Evolutionary conservation across 352 stramenopile genomes (phyloP), one percentile per base, ranked within the genome.

Genomic region (Hyaloperonospora brassicae): DNA sequence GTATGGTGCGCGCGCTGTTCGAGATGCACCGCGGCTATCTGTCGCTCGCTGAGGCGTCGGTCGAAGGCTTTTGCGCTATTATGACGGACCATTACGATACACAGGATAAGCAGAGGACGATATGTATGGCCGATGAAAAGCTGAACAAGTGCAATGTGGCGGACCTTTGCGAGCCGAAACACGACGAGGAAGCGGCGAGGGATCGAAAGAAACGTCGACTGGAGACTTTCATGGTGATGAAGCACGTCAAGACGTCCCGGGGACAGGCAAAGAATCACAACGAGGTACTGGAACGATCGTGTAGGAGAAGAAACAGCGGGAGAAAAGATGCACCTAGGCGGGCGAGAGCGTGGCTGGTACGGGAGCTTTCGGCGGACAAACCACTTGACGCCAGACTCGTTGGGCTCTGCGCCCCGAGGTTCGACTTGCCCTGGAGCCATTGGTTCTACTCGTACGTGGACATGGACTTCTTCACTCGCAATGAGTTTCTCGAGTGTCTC

Each of bases 401-500:
- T 10, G 54, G 65, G 23, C n/a, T 66, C 10, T 22, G 41, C 17
- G 67, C 56, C 38, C 10, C 40, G 13, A 73, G 67, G 42, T 85
- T 84, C 31, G 54, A 76, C 25, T 57, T 89, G n/a, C 79, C 79
- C 21, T 85, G 73, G 75, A 70, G 31, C 38, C 68, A 86, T 45
- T 89, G 79, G 77, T 87, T 89, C 52, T 79, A 84, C 43, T 80
- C 73, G 46, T 82, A 66, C 47, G 49, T 76, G 24, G 77, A 89
- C 61, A 55, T 62, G 10, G 76, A 83, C 21, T 93, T 86, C 55
- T 88, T 90, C 56, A 25, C 17, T n/a, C 70, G 89, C 45, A 87
- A 87, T 25, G 79, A 90, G 63, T 90, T 93, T 44, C 47, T 86
- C 10, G 70, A 87, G 22, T 90, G 79, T 59, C 64, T 93, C 3